phyloP scores from a whole-genome alignment of 2,329 filamentous ascomycete species.

The Fusarium multiceps region DNA sequence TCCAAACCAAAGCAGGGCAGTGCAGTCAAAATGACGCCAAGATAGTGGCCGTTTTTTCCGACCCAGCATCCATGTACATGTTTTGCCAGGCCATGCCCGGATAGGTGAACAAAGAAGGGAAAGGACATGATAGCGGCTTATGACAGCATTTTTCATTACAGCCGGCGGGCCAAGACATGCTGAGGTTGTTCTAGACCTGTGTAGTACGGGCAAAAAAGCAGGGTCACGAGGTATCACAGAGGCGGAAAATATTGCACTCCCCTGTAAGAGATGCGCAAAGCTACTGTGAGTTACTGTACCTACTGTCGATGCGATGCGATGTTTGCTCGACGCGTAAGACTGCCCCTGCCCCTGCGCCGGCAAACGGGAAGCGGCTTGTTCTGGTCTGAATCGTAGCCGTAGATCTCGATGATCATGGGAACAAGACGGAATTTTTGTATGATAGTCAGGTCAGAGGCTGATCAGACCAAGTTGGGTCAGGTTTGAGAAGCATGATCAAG shows the following conservation, averaged over 20 bases:
- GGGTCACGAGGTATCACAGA: constrained; percentile 34
- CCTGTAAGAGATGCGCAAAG: constrained; percentile 3
- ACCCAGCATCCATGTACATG: neutral
- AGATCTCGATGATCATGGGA: constrained; percentile 38
- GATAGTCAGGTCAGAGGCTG: constrained; percentile 14
- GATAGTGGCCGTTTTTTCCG: constrained; percentile 20
- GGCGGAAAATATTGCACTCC: constrained; percentile 27
- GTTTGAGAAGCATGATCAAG: constrained; percentile 13
- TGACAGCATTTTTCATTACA: constrained; percentile 18
- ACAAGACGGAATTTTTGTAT: constrained; percentile 26
- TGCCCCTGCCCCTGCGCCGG: constrained; percentile 21
- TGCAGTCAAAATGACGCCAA: constrained; percentile 30
- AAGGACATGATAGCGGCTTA: neutral
- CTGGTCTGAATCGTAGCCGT: neutral
- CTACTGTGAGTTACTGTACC: neutral
- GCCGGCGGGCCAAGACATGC: constrained; percentile 6
- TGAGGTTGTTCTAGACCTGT: constrained; percentile 34
- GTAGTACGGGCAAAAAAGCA: constrained; percentile 18
- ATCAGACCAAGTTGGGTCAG: constrained; percentile 3
- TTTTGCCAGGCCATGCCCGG: neutral
- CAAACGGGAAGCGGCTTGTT: neutral
- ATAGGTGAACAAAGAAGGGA: constrained; percentile 9
- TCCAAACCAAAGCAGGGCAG: constrained; percentile 6
- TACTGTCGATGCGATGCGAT: neutral
- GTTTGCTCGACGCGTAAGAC: constrained; percentile 8